Conservation (phyloP, 768 basidiomycete species). For the Trametes cinnabarina region DNA sequence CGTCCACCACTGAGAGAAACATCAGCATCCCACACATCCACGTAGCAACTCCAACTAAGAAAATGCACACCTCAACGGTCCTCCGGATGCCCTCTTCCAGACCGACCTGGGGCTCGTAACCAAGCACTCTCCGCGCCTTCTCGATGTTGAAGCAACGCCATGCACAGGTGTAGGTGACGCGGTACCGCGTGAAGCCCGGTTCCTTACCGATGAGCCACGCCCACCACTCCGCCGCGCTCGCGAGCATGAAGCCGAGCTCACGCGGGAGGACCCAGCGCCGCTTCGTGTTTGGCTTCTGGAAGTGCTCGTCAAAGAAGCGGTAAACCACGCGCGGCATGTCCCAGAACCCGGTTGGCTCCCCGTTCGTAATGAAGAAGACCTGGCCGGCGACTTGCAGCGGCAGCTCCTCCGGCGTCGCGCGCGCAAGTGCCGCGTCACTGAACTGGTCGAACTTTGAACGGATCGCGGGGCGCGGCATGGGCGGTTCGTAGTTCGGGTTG, state of each 20-base stretch:
- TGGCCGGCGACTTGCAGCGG: conserved; percentile 87
- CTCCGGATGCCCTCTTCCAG: conserved; percentile 82
- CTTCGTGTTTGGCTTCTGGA: conserved; percentile 53
- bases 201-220: conserved; percentile 73
- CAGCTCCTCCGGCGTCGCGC: conserved; percentile 40
- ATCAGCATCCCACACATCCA: background rate
- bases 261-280: conserved; percentile 52
- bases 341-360: conserved; percentile 96
- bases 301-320: conserved; percentile 46
- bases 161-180: conserved; percentile 77
- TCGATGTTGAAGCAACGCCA: conserved; percentile 92
- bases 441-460: conserved; percentile 82
- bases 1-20: conserved; percentile 17
- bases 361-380: conserved; percentile 95
- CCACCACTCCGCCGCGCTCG: conserved; percentile 70
- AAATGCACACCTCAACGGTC: conserved; percentile 64
- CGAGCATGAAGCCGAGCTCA: conserved; percentile 66
- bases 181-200: conserved; percentile 81
- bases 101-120: conserved; percentile 90
- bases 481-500: conserved; percentile 40
- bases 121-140: conserved; percentile 84
- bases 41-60: background rate
- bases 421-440: conserved; percentile 53
- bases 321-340: conserved; percentile 85
- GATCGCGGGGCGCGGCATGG: conserved; percentile 51